Evolutionary conservation across 192 early-diverging fungal species (phyloP), one percentile per base, ranked within the genome.

Genomic region (Chytriomyces hyalinus): DNA sequence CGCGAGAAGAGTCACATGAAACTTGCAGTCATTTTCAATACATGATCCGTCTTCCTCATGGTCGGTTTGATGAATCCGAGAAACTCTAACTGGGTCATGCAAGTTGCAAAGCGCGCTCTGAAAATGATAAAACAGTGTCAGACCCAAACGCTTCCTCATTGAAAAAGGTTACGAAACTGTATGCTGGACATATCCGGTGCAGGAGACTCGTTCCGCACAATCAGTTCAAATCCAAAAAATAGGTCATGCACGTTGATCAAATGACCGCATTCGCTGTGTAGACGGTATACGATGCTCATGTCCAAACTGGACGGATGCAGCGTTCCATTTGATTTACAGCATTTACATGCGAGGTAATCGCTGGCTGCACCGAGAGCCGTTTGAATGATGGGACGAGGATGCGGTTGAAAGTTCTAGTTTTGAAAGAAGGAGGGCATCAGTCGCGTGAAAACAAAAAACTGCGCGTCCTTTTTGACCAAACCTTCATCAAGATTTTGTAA

Each of bases 231-330:
- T 8, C 93, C 92, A 51, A 88, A 84, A 75, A 91, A 96, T 93
- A 93, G 94, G 80, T 99, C 97, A 77, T 92, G 93, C 53, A 98
- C 80, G 78, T 99, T 98, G 81, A 99, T 97, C 86, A 98, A 83
- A 70, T 92, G 88, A 4, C 96, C 95, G 80, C 93, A 98, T 71
- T 98, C 96, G 6, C 93, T 84, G 82, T 97, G 94, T 11, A 98
- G 86, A 60, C 92, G 90, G 79, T 99, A 99, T 6, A 93, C 81
- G 49, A 98, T 93, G 83, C 91, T 92, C 0, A 92, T 94, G 80
- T 99, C 97, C 62, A 93, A 86, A 79, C 92, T 88, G 44, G 87
- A 90, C 0, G 91, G 85, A 65, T 85, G 51, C 22, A 97, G 83
- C 11, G 82, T 78, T 22, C 70, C 78, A 10, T 65, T 66, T 7